A percentile compares a stretch with the other conserved stretches of the same genome.
phyloP scores from a whole-genome alignment of 352 stramenopile species.

The Blastocystis sp. region DNA sequence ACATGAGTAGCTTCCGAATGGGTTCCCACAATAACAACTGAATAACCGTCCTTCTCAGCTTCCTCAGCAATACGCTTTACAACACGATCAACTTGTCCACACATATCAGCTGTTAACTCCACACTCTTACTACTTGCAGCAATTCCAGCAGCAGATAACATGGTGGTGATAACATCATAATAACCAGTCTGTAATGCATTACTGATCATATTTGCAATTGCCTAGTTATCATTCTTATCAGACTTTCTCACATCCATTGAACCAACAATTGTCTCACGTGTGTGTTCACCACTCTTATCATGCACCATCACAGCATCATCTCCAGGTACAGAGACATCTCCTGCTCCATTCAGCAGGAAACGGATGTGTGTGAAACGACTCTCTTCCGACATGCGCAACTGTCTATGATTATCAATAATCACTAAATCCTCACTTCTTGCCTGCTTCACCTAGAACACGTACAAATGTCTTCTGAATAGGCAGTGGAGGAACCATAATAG shows the following conservation, averaged over 20 bases:
- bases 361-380: not conserved
- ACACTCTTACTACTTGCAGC: not conserved
- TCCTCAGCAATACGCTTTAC: slow-evolving; percentile 11
- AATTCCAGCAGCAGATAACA: not conserved
- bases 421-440: not conserved
- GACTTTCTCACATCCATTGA: not conserved
- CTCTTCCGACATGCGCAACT: slow-evolving; percentile 12
- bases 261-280: not conserved
- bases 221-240: not conserved
- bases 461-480: not conserved
- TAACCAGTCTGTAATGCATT: not conserved
- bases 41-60: not conserved
- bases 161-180: not conserved
- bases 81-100: slow-evolving; percentile 14
- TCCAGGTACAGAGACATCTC: not conserved
- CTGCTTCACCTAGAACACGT: not conserved
- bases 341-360: not conserved
- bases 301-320: not conserved
- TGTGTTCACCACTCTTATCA: not conserved
- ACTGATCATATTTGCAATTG: not conserved
- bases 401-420: not conserved
- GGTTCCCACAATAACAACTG: slow-evolving; percentile 3
- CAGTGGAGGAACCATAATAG: not conserved
- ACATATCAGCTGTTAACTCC: slow-evolving; percentile 5
- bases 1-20: not conserved